These are phyloP conservation scores for Picochlorum sp. DNA, from an alignment of 139 green algal genomes.

Conservation along the genomic window DNA sequence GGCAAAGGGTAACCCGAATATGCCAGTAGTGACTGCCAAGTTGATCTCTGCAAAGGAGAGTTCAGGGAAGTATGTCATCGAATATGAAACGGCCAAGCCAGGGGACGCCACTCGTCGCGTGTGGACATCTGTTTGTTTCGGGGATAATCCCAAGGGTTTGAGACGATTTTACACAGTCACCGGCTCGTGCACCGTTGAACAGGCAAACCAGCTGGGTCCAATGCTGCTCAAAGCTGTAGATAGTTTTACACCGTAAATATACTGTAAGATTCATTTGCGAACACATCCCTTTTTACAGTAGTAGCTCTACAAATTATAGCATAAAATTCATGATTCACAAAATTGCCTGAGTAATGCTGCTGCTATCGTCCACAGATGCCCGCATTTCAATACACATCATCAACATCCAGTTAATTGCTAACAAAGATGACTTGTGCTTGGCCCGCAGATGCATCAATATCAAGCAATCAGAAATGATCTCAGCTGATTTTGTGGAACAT, in stretches of 20 bases:
- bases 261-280: too few relatives aligned
- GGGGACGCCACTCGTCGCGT: conserved; percentile 5
- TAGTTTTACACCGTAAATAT: conserved; percentile 1
- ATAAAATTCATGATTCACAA: not conserved
- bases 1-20: not conserved
- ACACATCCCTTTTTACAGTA: not conserved
- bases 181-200: conserved; percentile 13
- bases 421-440: not conserved
- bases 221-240: conserved; percentile 11
- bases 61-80: conserved; percentile 7
- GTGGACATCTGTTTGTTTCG: conserved; percentile 17
- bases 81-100: conserved; percentile 12
- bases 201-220: not conserved
- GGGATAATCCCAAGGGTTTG: conserved; percentile 1
- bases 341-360: not conserved
- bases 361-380: not conserved
- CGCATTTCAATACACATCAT: not conserved
- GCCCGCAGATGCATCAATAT: conserved; percentile 4
- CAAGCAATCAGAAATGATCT: conserved; percentile 4
- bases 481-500: not conserved
- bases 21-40: conserved; percentile 4
- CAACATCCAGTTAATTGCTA: not conserved
- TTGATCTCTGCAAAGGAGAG: conserved; percentile 17
- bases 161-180: conserved; percentile 25
- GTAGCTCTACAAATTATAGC: not conserved